Evolutionary conservation across 306 rosid species (phyloP).

Genomic region (Acacia melanoxylon): DNA sequence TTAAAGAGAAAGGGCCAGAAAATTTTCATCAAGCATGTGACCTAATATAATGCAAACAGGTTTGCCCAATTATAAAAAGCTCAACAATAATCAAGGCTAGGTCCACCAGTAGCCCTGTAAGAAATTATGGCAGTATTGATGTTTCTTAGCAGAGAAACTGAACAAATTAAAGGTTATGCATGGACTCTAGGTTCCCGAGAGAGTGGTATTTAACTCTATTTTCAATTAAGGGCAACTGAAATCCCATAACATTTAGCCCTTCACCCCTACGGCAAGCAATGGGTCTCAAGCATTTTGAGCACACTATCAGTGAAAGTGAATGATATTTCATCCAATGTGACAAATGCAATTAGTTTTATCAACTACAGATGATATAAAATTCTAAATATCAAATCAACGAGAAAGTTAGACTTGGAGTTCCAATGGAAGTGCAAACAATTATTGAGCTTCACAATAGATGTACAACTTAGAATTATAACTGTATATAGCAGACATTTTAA

Average conservation of each 20-base stretch:
- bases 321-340: background rate
- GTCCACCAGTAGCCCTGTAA: conserved; percentile 3
- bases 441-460: background rate
- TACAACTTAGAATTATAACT: background rate
- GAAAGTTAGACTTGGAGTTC: conserved; percentile 2
- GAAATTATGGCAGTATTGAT: background rate
- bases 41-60: conserved; percentile 11
- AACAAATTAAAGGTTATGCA: background rate
- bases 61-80: conserved; percentile 16
- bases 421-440: background rate
- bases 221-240: conserved; percentile 12
- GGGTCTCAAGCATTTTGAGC: background rate
- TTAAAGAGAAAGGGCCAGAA: conserved; percentile 24
- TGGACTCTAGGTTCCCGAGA: background rate
- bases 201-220: background rate
- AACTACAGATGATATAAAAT: conserved; percentile 19
- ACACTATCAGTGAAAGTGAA: conserved; percentile 2
- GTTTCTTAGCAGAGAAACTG: background rate
- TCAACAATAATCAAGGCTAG: conserved; percentile 9
- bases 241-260: conserved; percentile 8
- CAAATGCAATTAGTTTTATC: conserved; percentile 11
- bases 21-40: background rate
- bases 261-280: background rate
- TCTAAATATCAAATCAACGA: conserved; percentile 8
- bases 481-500: background rate